A percentile compares a stretch with the other conserved stretches of the same genome.
Evolutionary conservation across 2,329 filamentous ascomycete genomes (phyloP).

Genomic region (Microdochium trichocladiopsis): DNA sequence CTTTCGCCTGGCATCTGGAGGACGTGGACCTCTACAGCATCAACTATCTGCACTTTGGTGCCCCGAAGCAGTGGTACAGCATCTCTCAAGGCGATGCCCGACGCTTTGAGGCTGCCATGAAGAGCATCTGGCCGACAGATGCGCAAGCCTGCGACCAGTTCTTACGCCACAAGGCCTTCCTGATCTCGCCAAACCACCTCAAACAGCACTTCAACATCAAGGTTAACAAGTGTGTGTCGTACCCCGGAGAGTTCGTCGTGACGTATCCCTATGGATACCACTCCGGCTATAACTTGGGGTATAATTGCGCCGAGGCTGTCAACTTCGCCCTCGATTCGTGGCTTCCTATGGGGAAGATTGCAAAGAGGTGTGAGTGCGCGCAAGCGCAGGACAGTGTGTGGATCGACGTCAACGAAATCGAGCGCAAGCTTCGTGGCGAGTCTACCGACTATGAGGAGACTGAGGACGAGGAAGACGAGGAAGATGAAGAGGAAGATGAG

Average conservation of each 20-base stretch:
- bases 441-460: constrained; percentile 78
- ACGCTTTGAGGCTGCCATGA: constrained; percentile 92
- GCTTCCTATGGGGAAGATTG: constrained; percentile 90
- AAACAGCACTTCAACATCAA: constrained; percentile 88
- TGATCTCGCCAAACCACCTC: constrained; percentile 86
- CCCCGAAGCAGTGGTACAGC: constrained; percentile 99
- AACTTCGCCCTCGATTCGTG: constrained; percentile 96
- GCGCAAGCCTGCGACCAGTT: constrained; percentile 96
- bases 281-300: constrained; percentile 94
- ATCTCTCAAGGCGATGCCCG: constrained; percentile 94
- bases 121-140: constrained; percentile 87
- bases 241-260: constrained; percentile 96
- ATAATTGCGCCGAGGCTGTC: constrained; percentile 97
- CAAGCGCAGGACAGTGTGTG: constrained; percentile 95
- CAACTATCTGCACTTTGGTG: constrained; percentile 98
- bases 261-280: constrained; percentile 98
- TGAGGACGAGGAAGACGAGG: constrained; percentile 63
- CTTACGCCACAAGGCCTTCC: constrained; percentile 91
- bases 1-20: constrained; percentile 97
- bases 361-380: constrained; percentile 94
- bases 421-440: constrained; percentile 87
- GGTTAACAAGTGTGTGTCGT: constrained; percentile 91
- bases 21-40: constrained; percentile 99
- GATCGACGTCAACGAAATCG: constrained; percentile 94
- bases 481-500: constrained; percentile 50